phyloP scores from a whole-genome alignment of 2,329 filamentous ascomycete genomes.

The Pseudogymnoascus verrucosus region DNA sequence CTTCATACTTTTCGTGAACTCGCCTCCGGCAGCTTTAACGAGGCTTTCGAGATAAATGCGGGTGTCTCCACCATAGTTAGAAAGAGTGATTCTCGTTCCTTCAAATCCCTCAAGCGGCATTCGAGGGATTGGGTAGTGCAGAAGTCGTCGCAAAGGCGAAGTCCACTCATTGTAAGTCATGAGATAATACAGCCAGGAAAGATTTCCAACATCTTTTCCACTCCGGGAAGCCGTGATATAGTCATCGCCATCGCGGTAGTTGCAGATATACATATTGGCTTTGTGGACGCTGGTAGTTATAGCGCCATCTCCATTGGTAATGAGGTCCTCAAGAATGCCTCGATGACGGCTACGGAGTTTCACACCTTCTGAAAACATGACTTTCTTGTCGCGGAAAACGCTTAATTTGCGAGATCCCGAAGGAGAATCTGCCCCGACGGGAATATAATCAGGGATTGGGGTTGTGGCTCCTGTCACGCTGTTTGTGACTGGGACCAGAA shows the following conservation, averaged over 20 bases:
- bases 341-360: constrained; percentile 58
- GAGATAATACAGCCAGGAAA: constrained; percentile 89
- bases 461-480: constrained; percentile 62
- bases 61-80: constrained; percentile 93
- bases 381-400: constrained; percentile 68
- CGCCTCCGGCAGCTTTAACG: constrained; percentile 72
- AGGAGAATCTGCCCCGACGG: constrained; percentile 36
- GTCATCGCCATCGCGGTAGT: constrained; percentile 72
- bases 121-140: constrained; percentile 83
- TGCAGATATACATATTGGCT: constrained; percentile 79
- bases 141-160: constrained; percentile 68
- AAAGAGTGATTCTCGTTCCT: constrained; percentile 72
- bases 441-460: constrained; percentile 33
- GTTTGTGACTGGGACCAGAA: constrained; percentile 49
- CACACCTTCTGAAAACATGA: constrained; percentile 72
- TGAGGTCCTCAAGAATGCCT: constrained; percentile 61
- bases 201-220: constrained; percentile 79
- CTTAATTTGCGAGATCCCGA: constrained; percentile 47
- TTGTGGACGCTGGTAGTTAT: constrained; percentile 57
- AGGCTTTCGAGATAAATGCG: constrained; percentile 90
- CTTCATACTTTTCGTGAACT: constrained; percentile 92
- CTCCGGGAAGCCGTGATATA: constrained; percentile 69
- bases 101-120: constrained; percentile 73
- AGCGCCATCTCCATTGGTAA: constrained; percentile 62
- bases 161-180: constrained; percentile 87